These are phyloP conservation scores for Wallacemonas rigidus DNA, from an alignment of 208 protist genomes.

Conservation along the genomic window DNA sequence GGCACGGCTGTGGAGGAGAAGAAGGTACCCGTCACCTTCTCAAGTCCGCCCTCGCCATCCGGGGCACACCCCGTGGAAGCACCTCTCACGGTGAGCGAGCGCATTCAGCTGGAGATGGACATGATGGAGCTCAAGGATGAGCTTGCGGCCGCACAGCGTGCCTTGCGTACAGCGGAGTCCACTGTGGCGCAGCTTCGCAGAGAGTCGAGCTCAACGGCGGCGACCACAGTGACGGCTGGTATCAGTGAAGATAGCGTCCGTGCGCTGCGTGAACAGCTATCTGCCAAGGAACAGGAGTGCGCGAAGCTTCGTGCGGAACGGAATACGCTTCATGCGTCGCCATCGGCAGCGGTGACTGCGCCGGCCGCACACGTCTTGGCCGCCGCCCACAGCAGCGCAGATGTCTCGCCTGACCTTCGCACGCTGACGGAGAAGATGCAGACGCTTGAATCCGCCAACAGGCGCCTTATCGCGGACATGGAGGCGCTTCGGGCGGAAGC, in stretches of 20 bases:
- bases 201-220: neutral
- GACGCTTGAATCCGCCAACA: conserved; percentile 6
- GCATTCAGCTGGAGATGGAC: conserved; percentile 20
- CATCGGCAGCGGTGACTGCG: no score
- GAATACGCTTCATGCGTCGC: neutral
- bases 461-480: neutral
- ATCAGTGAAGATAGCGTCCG: neutral
- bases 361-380: neutral
- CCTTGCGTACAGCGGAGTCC: conserved; percentile 11
- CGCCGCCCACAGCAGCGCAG: no score
- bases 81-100: conserved; percentile 12
- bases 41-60: neutral
- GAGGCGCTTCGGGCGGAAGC: conserved; percentile 10
- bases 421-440: neutral
- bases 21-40: neutral
- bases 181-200: conserved; percentile 9
- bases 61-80: neutral
- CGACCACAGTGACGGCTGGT: neutral
- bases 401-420: no score
- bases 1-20: neutral
- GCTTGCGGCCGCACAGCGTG: neutral
- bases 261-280: neutral
- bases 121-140: conserved; percentile 14
- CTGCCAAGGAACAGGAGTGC: neutral
- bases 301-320: neutral